Percentiles rank a stretch among this genome's conserved stretches.
These are phyloP conservation scores for Linum tenue DNA, from an alignment of 345 rosid species.

Conservation along the genomic window DNA sequence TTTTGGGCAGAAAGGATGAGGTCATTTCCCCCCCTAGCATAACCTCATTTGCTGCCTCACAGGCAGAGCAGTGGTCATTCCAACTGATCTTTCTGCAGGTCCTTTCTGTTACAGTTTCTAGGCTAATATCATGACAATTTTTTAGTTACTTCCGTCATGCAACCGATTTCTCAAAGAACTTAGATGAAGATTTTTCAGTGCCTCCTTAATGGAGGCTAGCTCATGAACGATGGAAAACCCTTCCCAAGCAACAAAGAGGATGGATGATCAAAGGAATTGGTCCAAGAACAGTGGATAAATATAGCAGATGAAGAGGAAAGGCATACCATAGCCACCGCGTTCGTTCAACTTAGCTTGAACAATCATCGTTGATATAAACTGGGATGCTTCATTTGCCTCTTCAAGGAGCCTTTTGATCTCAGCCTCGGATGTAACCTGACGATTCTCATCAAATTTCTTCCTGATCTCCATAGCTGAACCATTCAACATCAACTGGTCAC, in stretches of 20 bases:
- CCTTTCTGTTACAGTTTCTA: too few species aligned
- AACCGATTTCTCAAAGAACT: too few species aligned
- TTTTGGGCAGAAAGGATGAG: too few species aligned
- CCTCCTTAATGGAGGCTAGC: too few species aligned
- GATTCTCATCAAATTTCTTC: constrained; percentile 72
- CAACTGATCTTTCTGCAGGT: too few species aligned
- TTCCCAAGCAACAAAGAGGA: too few species aligned
- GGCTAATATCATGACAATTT: too few species aligned
- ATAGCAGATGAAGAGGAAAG: neutral
- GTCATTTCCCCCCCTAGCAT: too few species aligned
- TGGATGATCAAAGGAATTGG: neutral
- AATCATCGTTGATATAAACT: constrained; percentile 78
- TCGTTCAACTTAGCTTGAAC: constrained; percentile 88
- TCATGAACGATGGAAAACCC: neutral
- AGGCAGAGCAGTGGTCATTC: too few species aligned
- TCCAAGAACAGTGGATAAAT: neutral
- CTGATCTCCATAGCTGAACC: constrained; percentile 68
- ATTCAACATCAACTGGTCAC: constrained; percentile 61
- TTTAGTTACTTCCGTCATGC: too few species aligned
- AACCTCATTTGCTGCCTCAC: too few species aligned
- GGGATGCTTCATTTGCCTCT: constrained; percentile 77
- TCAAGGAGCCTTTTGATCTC: constrained; percentile 66
- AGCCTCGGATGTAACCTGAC: constrained; percentile 44
- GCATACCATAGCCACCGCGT: constrained; percentile 72
- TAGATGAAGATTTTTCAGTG: too few species aligned